Evolutionary conservation across 139 green algal genomes (phyloP).

Genomic region (Chlamydomonas applanata): DNA sequence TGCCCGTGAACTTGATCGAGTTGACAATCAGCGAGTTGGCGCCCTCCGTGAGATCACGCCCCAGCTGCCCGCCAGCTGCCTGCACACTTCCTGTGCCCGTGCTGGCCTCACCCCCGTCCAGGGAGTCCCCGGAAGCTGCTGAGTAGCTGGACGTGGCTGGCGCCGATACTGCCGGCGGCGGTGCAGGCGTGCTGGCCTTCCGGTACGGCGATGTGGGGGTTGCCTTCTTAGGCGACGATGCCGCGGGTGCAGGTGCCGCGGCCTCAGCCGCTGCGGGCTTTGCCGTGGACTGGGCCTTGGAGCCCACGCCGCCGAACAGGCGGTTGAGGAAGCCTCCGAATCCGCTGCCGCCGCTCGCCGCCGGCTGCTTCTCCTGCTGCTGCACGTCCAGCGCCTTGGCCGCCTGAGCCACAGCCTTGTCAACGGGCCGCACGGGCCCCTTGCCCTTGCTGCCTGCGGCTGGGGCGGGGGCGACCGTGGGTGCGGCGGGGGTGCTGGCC

Average conservation of each 20-base stretch:
- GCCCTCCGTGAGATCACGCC: conserved; percentile 6
- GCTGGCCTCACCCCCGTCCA: neutral
- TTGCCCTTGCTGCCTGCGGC: too few species aligned
- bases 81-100: too few species aligned
- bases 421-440: too few species aligned
- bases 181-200: neutral
- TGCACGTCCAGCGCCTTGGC: neutral
- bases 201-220: too few species aligned
- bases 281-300: neutral
- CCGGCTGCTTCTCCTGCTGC: neutral
- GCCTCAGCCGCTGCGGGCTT: neutral
- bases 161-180: neutral
- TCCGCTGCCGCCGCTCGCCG: neutral
- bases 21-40: conserved; percentile 17
- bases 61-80: neutral
- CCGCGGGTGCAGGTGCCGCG: conserved; percentile 1
- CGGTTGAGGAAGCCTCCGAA: neutral
- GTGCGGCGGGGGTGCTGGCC: neutral
- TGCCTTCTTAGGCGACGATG: neutral
- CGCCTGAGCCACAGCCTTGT: too few species aligned
- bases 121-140: neutral
- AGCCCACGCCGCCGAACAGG: conserved; percentile 13
- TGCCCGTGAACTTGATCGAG: conserved; percentile 27
- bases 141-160: neutral
- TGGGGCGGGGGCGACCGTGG: too few species aligned